Base-by-base conservation (phyloP, 495 filamentous ascomycete species). In the Pseudomonodictys pantanalensis region DNA sequence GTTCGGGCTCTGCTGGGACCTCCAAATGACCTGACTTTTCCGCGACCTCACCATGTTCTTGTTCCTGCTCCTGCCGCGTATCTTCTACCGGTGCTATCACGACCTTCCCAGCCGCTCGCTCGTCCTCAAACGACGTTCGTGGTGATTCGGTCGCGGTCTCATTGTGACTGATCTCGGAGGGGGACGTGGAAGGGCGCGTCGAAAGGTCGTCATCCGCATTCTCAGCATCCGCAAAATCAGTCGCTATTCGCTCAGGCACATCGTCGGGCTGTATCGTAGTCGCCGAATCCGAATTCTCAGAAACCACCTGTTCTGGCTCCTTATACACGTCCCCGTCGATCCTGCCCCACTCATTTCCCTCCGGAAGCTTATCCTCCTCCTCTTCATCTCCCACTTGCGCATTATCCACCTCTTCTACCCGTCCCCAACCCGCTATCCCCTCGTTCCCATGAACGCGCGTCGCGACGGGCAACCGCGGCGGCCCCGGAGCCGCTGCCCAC, bases 51-150 rank as follows among this genome's bases (percentile, higher is more conserved):
- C n/a, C 9, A 3, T 26, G 17, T 1, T 49, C 26, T 48, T 35
- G 15, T 17, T 30, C 12, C 30, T 15, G n/a, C n/a, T 52, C 39
- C 25, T 7, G 12, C 30, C 2, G 9, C 9, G 26, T n/a, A 5
- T 23, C 18, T 18, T 41, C 54, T 2, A 32, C 29, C 2, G 15
- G 32, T 32, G 32, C 9, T 52, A 28, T 38, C 46, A n/a, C 20
- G 24, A 33, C 58, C 33, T 46, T 52, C 17, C 11, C 28, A 47
- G 38, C 20, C 4, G 26, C 30, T 1, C 48, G 41, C 44, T 68
- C 60, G 15, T 68, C 65, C 26, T 68, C 65, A 35, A 68, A 61
- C 10, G 65, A 68, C 12, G 65, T 68, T 11, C 65, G 28, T 7
- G 65, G 60, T 22, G 65, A 68, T 41, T 68, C 65, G 9, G 25